Conservation (phyloP, 768 basidiomycete species). For the Galerina sulciceps region DNA sequence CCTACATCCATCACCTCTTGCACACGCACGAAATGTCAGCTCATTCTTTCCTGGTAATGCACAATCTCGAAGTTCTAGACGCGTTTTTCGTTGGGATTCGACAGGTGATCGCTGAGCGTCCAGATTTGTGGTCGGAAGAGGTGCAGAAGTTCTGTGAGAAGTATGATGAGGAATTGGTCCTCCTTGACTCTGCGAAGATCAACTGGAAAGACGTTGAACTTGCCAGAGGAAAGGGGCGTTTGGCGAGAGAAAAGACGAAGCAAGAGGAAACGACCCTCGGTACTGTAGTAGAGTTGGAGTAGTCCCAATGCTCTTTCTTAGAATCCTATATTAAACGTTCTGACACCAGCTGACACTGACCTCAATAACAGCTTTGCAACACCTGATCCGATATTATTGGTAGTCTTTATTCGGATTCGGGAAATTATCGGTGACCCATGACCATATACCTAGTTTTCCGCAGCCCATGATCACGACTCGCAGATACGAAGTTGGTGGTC, state of each 20-base stretch:
- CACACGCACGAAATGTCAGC: slow-evolving; percentile 92
- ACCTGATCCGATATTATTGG: too few relatives aligned
- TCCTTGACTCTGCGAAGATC: slow-evolving; percentile 56
- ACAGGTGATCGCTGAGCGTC: slow-evolving; percentile 22
- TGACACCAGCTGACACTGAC: too few relatives aligned
- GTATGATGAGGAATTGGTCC: slow-evolving; percentile 48
- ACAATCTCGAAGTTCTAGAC: slow-evolving; percentile 74
- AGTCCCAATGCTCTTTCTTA: not conserved
- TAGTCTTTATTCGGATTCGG: too few relatives aligned
- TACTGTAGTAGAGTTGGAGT: not conserved
- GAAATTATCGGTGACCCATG: too few relatives aligned
- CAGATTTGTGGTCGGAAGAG: slow-evolving; percentile 43
- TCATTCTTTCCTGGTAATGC: slow-evolving; percentile 72
- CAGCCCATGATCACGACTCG: too few relatives aligned
- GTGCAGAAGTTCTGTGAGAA: slow-evolving; percentile 49
- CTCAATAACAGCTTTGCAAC: too few relatives aligned
- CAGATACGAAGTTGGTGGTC: too few relatives aligned
- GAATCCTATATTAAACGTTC: too few relatives aligned
- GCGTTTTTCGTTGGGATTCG: slow-evolving; percentile 68
- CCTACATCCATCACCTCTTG: slow-evolving; percentile 84
- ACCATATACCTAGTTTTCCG: too few relatives aligned
- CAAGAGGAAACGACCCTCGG: slow-evolving; percentile 16
- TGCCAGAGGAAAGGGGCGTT: slow-evolving; percentile 76
- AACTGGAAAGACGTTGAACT: slow-evolving; percentile 71
- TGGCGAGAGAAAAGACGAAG: slow-evolving; percentile 65